Conservation (phyloP, 345 rosid genomes). For the Boechera stricta region DNA sequence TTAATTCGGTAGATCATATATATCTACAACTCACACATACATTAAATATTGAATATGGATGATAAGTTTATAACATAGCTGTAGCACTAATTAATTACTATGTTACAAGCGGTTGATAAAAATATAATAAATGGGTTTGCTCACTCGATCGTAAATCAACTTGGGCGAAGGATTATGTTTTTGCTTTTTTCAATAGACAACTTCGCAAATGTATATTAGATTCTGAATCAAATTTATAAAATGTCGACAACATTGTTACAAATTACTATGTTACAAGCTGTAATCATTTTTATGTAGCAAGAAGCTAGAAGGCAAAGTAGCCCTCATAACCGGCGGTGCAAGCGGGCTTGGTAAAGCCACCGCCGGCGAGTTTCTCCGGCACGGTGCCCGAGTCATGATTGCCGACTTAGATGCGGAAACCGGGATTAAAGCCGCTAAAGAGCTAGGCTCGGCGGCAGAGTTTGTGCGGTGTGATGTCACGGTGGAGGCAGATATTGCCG, state of each 20-base stretch:
- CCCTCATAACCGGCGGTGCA: slow-evolving; percentile 78
- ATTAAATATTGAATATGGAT: neutral
- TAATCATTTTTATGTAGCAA: slow-evolving; percentile 17
- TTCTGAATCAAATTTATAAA: neutral
- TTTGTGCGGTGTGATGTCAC: slow-evolving; percentile 65
- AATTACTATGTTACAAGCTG: neutral
- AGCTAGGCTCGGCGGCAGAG: slow-evolving; percentile 61
- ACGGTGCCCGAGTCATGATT: slow-evolving; percentile 70
- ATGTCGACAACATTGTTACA: neutral
- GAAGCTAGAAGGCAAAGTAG: slow-evolving; percentile 75
- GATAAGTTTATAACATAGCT: too few relatives aligned
- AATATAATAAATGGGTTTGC: neutral
- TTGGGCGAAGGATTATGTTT: neutral
- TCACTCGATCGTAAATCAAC: neutral
- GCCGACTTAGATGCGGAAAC: slow-evolving; percentile 47
- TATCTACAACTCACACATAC: neutral
- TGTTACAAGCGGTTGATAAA: neutral
- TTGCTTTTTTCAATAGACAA: neutral
- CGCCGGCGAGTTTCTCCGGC: slow-evolving; percentile 56
- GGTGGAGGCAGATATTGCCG: slow-evolving; percentile 57
- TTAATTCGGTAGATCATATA: too few relatives aligned
- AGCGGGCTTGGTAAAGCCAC: slow-evolving; percentile 86
- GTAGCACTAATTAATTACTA: too few relatives aligned
- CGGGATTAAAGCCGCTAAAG: slow-evolving; percentile 51
- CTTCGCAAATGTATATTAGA: neutral